Conservation (phyloP, 2,329 filamentous ascomycete genomes). For the Didymella sp. region DNA sequence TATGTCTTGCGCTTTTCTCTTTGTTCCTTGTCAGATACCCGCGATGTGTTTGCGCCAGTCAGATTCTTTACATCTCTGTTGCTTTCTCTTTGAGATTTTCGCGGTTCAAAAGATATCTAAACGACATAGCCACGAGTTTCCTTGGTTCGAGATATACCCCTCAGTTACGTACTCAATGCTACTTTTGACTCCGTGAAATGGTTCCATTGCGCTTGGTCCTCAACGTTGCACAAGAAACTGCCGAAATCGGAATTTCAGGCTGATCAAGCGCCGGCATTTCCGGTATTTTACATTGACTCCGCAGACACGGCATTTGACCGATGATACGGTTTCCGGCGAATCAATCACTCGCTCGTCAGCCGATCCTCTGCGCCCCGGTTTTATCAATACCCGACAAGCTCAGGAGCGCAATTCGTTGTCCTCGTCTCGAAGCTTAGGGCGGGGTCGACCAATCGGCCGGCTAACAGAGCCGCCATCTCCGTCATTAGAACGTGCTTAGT, state of each 20-base stretch:
- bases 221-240: slow-evolving; percentile 2
- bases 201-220: neutral
- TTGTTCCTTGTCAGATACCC: slow-evolving; percentile 6
- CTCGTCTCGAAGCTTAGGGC: slow-evolving; percentile 3
- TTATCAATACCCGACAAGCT: slow-evolving; percentile 2
- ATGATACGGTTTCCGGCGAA: slow-evolving; percentile 2
- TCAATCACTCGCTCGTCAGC: neutral
- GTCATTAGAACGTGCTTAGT: slow-evolving; percentile 11
- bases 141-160: slow-evolving; percentile 10
- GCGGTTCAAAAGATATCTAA: neutral
- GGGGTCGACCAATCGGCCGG: slow-evolving; percentile 11
- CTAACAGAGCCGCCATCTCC: slow-evolving; percentile 7
- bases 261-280: slow-evolving; percentile 3
- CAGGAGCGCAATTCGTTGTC: neutral
- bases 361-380: neutral
- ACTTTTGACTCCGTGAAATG: slow-evolving; percentile 5
- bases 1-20: neutral
- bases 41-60: neutral
- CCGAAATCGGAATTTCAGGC: slow-evolving; percentile 1
- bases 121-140: slow-evolving; percentile 16
- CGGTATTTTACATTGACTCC: neutral
- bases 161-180: slow-evolving; percentile 18
- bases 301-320: slow-evolving; percentile 5
- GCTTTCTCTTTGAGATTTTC: neutral
- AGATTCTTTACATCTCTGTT: neutral